These are phyloP conservation scores for Pseudocercospora ulei DNA, from an alignment of 2,329 filamentous ascomycete species.

Conservation along the genomic window DNA sequence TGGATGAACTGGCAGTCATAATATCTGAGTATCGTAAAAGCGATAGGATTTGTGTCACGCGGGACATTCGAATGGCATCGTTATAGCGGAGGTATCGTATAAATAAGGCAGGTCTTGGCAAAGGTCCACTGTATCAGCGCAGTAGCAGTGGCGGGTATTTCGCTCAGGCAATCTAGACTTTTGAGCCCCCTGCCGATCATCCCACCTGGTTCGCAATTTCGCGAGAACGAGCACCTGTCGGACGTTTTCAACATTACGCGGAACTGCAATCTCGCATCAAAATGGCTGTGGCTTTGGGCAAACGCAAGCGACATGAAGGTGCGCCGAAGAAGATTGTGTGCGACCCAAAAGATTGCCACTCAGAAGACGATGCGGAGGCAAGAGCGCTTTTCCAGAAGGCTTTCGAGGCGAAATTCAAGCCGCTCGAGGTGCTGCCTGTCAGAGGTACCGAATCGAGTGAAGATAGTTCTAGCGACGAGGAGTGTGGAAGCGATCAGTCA, in stretches of 20 bases:
- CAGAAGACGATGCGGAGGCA: slow-evolving; percentile 41
- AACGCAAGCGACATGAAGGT: slow-evolving; percentile 39
- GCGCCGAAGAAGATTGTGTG: slow-evolving; percentile 12
- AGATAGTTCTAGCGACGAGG: slow-evolving; percentile 24
- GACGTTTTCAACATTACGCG: slow-evolving; percentile 4
- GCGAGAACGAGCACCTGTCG: slow-evolving; percentile 3
- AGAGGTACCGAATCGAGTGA: slow-evolving; percentile 30
- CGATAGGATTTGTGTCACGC: too few relatives aligned
- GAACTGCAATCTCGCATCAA: slow-evolving; percentile 12
- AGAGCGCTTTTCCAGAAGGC: slow-evolving; percentile 70
- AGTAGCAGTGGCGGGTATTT: too few relatives aligned
- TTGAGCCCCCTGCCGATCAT: too few relatives aligned
- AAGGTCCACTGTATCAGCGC: too few relatives aligned
- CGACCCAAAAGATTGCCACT: slow-evolving; percentile 8
- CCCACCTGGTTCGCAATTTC: too few relatives aligned
- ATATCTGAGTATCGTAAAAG: too few relatives aligned
- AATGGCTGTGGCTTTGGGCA: slow-evolving; percentile 40
- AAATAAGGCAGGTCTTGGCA: too few relatives aligned
- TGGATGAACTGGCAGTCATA: too few relatives aligned
- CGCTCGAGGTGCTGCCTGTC: slow-evolving; percentile 37
- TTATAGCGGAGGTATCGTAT: too few relatives aligned
- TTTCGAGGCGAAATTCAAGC: slow-evolving; percentile 81
- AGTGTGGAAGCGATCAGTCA: slow-evolving; percentile 36
- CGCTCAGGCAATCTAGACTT: too few relatives aligned
- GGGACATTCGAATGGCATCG: too few relatives aligned